These are phyloP conservation scores for Barnettozyma sucrosica DNA, from an alignment of 805 yeast species.

Conservation along the genomic window DNA sequence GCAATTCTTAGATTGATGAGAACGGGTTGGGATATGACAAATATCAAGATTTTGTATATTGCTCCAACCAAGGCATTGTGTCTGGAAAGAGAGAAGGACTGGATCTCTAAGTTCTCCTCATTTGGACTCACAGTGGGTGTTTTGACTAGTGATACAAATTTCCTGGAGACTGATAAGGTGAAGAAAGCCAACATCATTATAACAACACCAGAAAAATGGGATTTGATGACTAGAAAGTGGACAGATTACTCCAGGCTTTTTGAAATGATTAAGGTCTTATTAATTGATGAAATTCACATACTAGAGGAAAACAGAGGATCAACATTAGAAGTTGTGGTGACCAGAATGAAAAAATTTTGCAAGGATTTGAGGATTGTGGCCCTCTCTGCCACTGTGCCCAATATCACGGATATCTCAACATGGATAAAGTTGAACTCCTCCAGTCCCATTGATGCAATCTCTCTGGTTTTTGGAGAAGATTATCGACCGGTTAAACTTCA, in stretches of 20 bases:
- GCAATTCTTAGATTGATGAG: slow-evolving; percentile 38
- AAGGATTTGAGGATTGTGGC: slow-evolving; percentile 37
- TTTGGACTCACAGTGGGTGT: slow-evolving; percentile 41
- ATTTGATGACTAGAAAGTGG: slow-evolving; percentile 48
- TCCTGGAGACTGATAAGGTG: slow-evolving; percentile 38
- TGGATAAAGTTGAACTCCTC: slow-evolving; percentile 34
- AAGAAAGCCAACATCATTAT: slow-evolving; percentile 46
- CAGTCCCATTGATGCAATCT: slow-evolving; percentile 26
- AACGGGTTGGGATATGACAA: slow-evolving; percentile 20
- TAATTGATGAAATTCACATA: slow-evolving; percentile 44
- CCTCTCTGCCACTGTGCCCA: slow-evolving; percentile 50
- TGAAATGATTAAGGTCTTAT: slow-evolving; percentile 38
- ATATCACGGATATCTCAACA: slow-evolving; percentile 39
- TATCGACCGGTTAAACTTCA: slow-evolving; percentile 40
- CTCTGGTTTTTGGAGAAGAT: slow-evolving; percentile 40
- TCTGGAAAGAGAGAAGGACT: slow-evolving; percentile 41
- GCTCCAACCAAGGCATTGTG: slow-evolving; percentile 61
- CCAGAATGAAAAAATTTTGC: slow-evolving; percentile 41
- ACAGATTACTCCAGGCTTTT: slow-evolving; percentile 35
- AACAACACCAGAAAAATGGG: slow-evolving; percentile 63
- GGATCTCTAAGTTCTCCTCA: slow-evolving; percentile 37
- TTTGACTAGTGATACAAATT: slow-evolving; percentile 50
- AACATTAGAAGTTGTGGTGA: slow-evolving; percentile 40
- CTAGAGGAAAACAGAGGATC: slow-evolving; percentile 43
- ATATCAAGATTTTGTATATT: slow-evolving; percentile 39